Evolutionary conservation across 2,329 filamentous ascomycete genomes (phyloP), one percentile per base, ranked within the genome.

Genomic region (Neocatenulostroma microsporum): DNA sequence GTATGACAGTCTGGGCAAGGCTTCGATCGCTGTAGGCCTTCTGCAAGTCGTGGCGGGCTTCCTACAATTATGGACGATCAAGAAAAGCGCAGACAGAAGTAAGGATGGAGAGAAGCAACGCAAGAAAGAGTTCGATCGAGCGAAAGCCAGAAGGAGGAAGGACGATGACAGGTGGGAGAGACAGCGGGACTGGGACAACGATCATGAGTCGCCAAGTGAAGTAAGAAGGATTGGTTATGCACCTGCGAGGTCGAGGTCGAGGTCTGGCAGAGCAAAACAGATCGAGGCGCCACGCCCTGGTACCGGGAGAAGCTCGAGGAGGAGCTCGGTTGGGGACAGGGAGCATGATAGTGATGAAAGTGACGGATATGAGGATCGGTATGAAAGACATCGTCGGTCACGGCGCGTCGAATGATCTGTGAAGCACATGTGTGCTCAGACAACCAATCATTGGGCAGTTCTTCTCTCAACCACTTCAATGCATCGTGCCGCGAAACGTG

Each of bases 61-160:
- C 12, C 31, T 45, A 12, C 42, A 42, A 15, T 13, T 45, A 2
- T 42, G 42, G 42, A 41, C 28, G 5, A 38, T 30, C 5, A 36
- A 41, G 32, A 39, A 39, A 11, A 27, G 21, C 12, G 42, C 27
- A 13, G 42, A 45, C 11, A 31, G 30, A 10, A 39, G 42, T 18
- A 31, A 39, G 12, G 21, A 45, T 21, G 21, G 37, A 19, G 14
- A 36, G 25, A 23, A 29, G 7, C 26, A 34, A 27, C 34, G 34
- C 12, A 28, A 36, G 15, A 29, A 37, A 15, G 34, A 39, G 9
- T 45, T 45, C 14, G 42, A 38, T 13, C 13, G 21, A 33, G 14
- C 37, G 29, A 21, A 45, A 36, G 27, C 36, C 34, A 30, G 36
- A 17, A 33, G 42, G 13, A 30, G 42, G 23, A 23, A 35, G 10